A percentile compares a stretch with the other conserved stretches of the same genome.
Evolutionary conservation across 257 asterid species (phyloP).

Genomic region (Verbena officinalis): DNA sequence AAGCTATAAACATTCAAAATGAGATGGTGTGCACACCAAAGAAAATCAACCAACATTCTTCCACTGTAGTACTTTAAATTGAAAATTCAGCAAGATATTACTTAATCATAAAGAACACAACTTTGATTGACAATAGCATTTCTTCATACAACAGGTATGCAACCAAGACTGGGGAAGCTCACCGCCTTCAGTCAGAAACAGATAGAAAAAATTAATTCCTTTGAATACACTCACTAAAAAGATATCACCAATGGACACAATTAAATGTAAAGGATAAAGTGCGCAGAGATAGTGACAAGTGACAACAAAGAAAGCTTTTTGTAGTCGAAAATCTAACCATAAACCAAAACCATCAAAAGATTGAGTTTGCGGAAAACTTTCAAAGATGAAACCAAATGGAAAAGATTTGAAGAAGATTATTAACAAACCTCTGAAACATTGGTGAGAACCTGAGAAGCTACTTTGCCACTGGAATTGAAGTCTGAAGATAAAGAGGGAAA

Average conservation of each 20-base stretch:
- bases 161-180: not conserved
- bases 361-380: not conserved
- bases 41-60: not conserved
- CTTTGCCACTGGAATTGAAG: constrained; percentile 27
- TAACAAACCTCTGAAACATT: constrained; percentile 35
- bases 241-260: not conserved
- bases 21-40: not conserved
- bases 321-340: not conserved
- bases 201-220: not conserved
- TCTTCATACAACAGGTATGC: constrained; percentile 35
- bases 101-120: constrained; percentile 13
- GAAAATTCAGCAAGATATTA: not conserved
- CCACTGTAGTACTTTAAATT: not conserved
- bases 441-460: constrained; percentile 11
- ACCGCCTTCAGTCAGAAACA: not conserved
- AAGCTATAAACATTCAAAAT: constrained; percentile 2
- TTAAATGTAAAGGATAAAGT: not conserved
- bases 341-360: constrained; percentile 8
- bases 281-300: constrained; percentile 3
- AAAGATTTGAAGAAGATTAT: not conserved
- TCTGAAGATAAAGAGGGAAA: not conserved
- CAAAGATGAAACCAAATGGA: not conserved
- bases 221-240: not conserved
- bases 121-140: constrained; percentile 19
- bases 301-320: constrained; percentile 1